phyloP scores from a whole-genome alignment of 23 red algal genomes.

The Pyropia haitanensis region DNA sequence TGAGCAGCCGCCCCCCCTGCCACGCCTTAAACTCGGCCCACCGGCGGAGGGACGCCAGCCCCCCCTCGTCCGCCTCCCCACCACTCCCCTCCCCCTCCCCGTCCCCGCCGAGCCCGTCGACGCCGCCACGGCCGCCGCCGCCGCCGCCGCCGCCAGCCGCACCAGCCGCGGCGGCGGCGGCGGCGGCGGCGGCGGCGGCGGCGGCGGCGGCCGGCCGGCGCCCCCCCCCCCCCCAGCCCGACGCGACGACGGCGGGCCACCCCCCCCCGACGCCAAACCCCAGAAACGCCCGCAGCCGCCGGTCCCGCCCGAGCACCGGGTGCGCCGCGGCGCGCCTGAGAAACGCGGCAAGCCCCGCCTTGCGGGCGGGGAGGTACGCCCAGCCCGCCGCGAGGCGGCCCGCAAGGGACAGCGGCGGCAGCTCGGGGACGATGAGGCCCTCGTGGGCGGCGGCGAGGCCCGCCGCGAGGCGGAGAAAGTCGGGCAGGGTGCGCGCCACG shows the following conservation, averaged over 20 bases:
- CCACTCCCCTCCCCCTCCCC: too few species aligned
- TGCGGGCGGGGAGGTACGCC: constrained; percentile 24
- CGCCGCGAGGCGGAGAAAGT: constrained; percentile 39
- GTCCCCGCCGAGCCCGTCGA: too few species aligned
- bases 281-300: constrained; percentile 43
- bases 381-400: constrained; percentile 34
- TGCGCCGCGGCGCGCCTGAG: constrained; percentile 33
- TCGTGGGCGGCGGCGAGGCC: constrained; percentile 22
- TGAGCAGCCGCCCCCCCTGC: not conserved
- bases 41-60: too few species aligned
- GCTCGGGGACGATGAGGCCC: constrained; percentile 46
- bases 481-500: constrained; percentile 35
- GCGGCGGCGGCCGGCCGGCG: too few species aligned
- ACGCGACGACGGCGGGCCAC: constrained; percentile 16
- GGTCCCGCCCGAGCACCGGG: constrained; percentile 19
- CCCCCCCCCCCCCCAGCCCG: too few species aligned
- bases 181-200: too few species aligned
- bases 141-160: too few species aligned
- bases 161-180: too few species aligned
- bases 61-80: too few species aligned
- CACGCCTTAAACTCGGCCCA: not conserved
- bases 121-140: too few species aligned
- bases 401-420: constrained; percentile 20
- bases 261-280: constrained; percentile 24
- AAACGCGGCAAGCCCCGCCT: constrained; percentile 29